Evolutionary conservation across 257 asterid genomes (phyloP).

Genomic region (Fraxinus pennsylvanica): DNA sequence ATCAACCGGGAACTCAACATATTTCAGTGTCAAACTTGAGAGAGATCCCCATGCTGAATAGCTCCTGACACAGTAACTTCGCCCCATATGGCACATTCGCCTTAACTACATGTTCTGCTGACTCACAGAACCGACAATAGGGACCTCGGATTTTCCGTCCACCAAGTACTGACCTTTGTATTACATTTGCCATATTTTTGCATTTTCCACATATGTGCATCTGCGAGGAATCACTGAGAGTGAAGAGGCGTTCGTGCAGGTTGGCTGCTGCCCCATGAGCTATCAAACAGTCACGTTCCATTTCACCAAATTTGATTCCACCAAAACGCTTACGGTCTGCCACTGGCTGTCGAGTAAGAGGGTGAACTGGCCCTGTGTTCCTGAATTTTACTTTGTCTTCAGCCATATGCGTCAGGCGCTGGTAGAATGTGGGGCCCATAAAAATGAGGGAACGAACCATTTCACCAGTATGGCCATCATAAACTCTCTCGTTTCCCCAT

Average conservation of each 20-base stretch:
- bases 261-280: constrained; percentile 95
- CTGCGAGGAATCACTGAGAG: constrained; percentile 80
- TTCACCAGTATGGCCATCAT: constrained; percentile 80
- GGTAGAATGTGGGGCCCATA: constrained; percentile 94
- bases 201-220: constrained; percentile 87
- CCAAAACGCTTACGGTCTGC: constrained; percentile 93
- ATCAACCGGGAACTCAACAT: constrained; percentile 37
- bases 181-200: constrained; percentile 71
- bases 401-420: constrained; percentile 91
- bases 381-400: constrained; percentile 93
- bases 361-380: constrained; percentile 93
- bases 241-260: constrained; percentile 88
- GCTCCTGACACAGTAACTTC: constrained; percentile 83
- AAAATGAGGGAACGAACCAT: constrained; percentile 61
- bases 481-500: constrained; percentile 91
- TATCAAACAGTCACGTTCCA: constrained; percentile 91
- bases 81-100: constrained; percentile 94
- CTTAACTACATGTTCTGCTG: constrained; percentile 68
- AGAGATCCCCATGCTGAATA: constrained; percentile 86
- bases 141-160: constrained; percentile 85
- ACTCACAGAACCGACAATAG: constrained; percentile 74
- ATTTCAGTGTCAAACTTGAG: constrained; percentile 81
- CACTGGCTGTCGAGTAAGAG: constrained; percentile 95
- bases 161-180: constrained; percentile 61
- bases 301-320: constrained; percentile 90